Conservation (phyloP, 2,329 filamentous ascomycete genomes). For the Corniculantispora saksenae region DNA sequence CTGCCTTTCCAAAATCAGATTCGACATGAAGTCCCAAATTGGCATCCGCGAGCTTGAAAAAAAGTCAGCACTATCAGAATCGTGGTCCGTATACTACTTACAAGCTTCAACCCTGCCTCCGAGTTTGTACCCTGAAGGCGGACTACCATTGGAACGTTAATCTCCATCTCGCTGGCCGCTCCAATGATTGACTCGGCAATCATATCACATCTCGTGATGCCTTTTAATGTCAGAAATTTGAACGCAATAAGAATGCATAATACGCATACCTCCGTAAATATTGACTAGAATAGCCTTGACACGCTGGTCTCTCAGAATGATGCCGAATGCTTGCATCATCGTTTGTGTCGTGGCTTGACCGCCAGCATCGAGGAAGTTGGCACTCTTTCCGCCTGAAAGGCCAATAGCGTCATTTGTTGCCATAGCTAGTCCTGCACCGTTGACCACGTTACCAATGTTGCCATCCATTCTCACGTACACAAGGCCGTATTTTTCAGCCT, state of each 20-base stretch:
- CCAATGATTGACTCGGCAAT: constrained; percentile 51
- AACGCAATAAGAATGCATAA: background rate
- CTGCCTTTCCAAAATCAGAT: constrained; percentile 30
- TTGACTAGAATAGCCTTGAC: constrained; percentile 68
- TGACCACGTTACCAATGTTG: constrained; percentile 80
- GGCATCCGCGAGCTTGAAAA: constrained; percentile 28
- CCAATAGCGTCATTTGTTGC: constrained; percentile 82
- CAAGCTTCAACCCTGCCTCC: constrained; percentile 41
- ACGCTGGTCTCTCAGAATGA: constrained; percentile 69
- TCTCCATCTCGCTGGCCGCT: constrained; percentile 39
- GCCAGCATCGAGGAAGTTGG: constrained; percentile 88
- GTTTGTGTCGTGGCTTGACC: constrained; percentile 84
- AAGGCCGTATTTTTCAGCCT: constrained; percentile 64
- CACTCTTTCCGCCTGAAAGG: constrained; percentile 65
- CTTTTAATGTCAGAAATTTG: constrained; percentile 29
- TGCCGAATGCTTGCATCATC: constrained; percentile 73
- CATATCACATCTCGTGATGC: constrained; percentile 52
- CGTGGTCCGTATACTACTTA: constrained; percentile 27
- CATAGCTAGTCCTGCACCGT: constrained; percentile 88
- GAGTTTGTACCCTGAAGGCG: constrained; percentile 50
- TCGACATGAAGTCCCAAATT: constrained; percentile 30
- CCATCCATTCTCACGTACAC: constrained; percentile 69
- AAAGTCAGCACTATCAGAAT: constrained; percentile 6
- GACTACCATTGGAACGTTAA: constrained; percentile 46
- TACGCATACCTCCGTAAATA: constrained; percentile 46